A percentile compares a stretch with the other conserved stretches of the same genome.
Evolutionary conservation across 306 rosid species (phyloP).

Genomic region (Cicer bijugum): DNA sequence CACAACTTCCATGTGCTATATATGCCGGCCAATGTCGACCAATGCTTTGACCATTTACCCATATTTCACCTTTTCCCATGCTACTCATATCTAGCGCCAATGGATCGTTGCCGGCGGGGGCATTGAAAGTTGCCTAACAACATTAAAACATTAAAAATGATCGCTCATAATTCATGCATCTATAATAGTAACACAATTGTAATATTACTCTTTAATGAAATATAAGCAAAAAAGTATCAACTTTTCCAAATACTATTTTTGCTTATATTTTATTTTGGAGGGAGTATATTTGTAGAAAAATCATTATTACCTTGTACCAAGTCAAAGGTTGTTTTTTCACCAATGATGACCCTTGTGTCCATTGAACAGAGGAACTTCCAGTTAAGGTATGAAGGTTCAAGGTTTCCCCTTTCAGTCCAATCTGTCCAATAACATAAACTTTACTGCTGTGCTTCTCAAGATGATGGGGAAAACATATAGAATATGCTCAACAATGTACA

Average conservation of each 20-base stretch:
- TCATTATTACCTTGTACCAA: conserved; percentile 87
- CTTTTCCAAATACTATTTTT: too few species aligned
- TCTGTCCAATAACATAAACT: conserved; percentile 53
- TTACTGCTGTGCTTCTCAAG: neutral
- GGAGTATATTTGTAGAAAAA: neutral
- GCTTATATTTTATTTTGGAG: too few species aligned
- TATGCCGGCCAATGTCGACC: conserved; percentile 86
- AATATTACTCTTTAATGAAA: too few species aligned
- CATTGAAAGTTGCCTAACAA: conserved; percentile 61
- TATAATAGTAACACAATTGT: too few species aligned
- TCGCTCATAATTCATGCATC: conserved; percentile 3
- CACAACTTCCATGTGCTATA: conserved; percentile 67
- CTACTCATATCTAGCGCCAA: conserved; percentile 81
- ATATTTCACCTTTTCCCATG: conserved; percentile 87
- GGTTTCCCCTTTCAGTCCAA: conserved; percentile 87
- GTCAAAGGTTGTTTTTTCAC: conserved; percentile 67
- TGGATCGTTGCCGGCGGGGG: conserved; percentile 73
- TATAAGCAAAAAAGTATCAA: too few species aligned
- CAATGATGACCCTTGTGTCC: conserved; percentile 55
- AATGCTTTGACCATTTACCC: conserved; percentile 84
- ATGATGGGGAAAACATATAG: neutral
- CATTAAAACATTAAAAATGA: conserved; percentile 28
- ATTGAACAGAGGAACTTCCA: conserved; percentile 58
- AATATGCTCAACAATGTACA: conserved; percentile 15
- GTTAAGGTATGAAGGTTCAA: conserved; percentile 55